Conservation (phyloP, 2,329 filamentous ascomycete genomes). For the Alternaria postmessia region DNA sequence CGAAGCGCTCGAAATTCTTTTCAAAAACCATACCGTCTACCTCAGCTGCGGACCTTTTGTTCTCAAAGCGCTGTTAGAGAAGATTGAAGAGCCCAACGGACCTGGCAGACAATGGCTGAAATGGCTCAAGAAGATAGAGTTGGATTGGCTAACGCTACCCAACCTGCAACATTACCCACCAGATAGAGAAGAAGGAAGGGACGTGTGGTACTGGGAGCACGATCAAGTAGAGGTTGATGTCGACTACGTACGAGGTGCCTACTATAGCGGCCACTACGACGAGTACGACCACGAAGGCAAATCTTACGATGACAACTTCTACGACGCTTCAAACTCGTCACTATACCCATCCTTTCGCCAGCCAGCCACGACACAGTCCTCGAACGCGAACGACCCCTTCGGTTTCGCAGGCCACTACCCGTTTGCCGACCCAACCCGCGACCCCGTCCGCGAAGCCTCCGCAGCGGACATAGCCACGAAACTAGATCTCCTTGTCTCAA, state of each 20-base stretch:
- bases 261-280: conserved; percentile 39
- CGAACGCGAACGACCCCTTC: conserved; percentile 36
- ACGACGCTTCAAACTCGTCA: conserved; percentile 33
- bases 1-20: conserved; percentile 46
- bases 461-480: conserved; percentile 38
- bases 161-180: conserved; percentile 45
- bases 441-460: conserved; percentile 21
- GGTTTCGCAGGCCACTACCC: conserved; percentile 44
- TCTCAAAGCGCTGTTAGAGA: conserved; percentile 39
- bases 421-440: conserved; percentile 35
- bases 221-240: conserved; percentile 35
- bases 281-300: conserved; percentile 46
- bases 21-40: conserved; percentile 45
- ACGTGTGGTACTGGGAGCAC: conserved; percentile 40
- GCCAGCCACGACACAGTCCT: conserved; percentile 6
- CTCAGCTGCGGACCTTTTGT: conserved; percentile 49
- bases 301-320: conserved; percentile 48
- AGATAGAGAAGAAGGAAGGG: conserved; percentile 29
- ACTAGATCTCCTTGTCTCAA: conserved; percentile 40
- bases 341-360: conserved; percentile 41
- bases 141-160: conserved; percentile 49
- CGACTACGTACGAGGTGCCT: conserved; percentile 39
- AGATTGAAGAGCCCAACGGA: conserved; percentile 36
- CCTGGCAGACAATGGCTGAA: conserved; percentile 40
- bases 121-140: conserved; percentile 42